Conservation (phyloP, 2,329 filamentous ascomycete genomes). For the Sordariomycetes sp. region DNA sequence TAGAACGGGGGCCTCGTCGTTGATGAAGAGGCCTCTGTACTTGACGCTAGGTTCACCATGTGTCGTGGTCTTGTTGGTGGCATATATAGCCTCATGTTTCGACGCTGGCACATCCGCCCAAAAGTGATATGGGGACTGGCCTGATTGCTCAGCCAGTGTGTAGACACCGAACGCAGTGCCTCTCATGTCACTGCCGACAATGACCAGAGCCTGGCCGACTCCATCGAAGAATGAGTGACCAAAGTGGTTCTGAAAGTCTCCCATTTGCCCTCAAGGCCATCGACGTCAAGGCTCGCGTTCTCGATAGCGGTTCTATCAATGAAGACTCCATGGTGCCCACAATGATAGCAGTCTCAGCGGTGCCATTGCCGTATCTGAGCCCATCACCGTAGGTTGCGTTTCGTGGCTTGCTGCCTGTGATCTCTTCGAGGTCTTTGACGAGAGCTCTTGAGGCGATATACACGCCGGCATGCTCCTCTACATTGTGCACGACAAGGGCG, state of each 20-base stretch:
- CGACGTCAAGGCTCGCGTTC: slow-evolving; percentile 29
- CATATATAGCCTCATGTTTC: slow-evolving; percentile 44
- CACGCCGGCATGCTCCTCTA: not conserved
- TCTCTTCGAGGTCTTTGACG: slow-evolving; percentile 1
- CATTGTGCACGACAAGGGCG: not conserved
- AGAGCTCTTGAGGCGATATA: not conserved
- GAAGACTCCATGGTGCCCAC: not conserved
- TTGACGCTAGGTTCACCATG: slow-evolving; percentile 54
- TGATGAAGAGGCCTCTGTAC: slow-evolving; percentile 62
- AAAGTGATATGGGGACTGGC: slow-evolving; percentile 30
- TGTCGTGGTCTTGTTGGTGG: slow-evolving; percentile 41
- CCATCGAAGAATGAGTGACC: slow-evolving; percentile 48
- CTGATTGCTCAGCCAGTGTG: slow-evolving; percentile 61
- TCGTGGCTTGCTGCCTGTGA: not conserved
- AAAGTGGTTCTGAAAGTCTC: slow-evolving; percentile 56
- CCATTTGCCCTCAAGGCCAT: slow-evolving; percentile 51
- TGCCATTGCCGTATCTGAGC: not conserved
- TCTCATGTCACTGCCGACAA: slow-evolving; percentile 56
- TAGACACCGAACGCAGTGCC: slow-evolving; percentile 66
- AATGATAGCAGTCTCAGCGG: not conserved
- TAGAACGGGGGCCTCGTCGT: slow-evolving; percentile 59
- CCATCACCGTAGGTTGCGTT: not conserved
- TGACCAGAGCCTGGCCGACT: slow-evolving; percentile 50
- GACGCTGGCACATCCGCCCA: slow-evolving; percentile 46
- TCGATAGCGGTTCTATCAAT: slow-evolving; percentile 1